These are phyloP conservation scores for Myrica gale DNA, from an alignment of 306 rosid genomes.

Conservation along the genomic window DNA sequence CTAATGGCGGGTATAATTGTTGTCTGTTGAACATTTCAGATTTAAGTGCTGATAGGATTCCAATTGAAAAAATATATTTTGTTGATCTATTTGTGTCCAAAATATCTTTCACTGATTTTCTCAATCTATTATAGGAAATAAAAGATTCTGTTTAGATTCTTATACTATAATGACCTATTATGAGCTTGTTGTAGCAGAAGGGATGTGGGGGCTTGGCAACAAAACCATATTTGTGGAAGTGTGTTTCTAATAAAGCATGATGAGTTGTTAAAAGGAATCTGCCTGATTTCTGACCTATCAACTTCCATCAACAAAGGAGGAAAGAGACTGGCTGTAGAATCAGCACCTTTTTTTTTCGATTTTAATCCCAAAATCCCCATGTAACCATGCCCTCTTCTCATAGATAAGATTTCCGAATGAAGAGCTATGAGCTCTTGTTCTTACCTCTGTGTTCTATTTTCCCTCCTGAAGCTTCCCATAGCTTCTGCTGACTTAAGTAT, in stretches of 20 bases:
- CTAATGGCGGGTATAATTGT: conserved; percentile 81
- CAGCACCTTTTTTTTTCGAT: background rate
- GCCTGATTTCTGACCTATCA: background rate
- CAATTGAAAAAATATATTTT: background rate
- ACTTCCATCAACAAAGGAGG: background rate
- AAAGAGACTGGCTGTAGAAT: background rate
- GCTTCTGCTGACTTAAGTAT: background rate
- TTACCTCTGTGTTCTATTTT: background rate
- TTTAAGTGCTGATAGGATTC: background rate
- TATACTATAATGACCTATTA: background rate
- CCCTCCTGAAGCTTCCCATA: background rate
- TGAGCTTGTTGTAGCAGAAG: background rate
- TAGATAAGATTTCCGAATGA: background rate
- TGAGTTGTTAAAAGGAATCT: background rate
- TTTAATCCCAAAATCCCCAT: background rate
- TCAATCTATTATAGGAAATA: background rate
- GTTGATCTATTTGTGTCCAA: background rate
- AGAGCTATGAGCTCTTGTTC: background rate
- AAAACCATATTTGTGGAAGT: background rate
- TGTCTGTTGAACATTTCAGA: background rate
- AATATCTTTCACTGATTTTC: background rate
- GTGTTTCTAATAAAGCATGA: background rate
- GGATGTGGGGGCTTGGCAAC: background rate
- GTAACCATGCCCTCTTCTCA: background rate
- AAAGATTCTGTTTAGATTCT: background rate